Percentiles rank a stretch among this genome's conserved stretches.
These are phyloP conservation scores for Collybia sordida DNA, from an alignment of 768 basidiomycete genomes.

Conservation along the genomic window DNA sequence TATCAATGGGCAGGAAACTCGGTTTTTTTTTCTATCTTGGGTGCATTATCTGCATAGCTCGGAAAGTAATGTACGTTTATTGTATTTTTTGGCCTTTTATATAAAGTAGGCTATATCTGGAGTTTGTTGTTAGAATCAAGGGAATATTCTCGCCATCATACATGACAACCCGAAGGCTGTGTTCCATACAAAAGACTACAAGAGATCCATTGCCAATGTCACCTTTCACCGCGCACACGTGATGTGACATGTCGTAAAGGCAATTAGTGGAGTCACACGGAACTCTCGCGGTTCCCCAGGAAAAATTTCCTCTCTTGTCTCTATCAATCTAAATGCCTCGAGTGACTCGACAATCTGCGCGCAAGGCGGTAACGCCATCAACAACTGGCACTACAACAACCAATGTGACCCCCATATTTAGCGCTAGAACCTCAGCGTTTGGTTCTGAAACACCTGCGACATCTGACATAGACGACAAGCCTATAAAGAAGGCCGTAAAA, in stretches of 20 bases:
- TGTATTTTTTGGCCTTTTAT: too few relatives aligned
- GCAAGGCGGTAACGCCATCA: constrained; percentile 27
- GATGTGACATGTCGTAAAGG: constrained; percentile 25
- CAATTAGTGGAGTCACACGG: constrained; percentile 29
- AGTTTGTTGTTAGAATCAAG: too few relatives aligned
- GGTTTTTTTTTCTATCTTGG: too few relatives aligned
- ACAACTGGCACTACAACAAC: constrained; percentile 43
- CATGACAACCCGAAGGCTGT: too few relatives aligned
- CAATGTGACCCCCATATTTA: constrained; percentile 51
- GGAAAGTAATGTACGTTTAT: too few relatives aligned
- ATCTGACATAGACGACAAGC: constrained; percentile 36
- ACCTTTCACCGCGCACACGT: constrained; percentile 20
- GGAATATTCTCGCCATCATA: too few relatives aligned
- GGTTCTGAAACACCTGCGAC: constrained; percentile 53
- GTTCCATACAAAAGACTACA: too few relatives aligned
- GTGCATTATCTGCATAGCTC: too few relatives aligned
- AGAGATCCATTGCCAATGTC: too few relatives aligned
- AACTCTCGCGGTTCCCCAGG: constrained; percentile 9
- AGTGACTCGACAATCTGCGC: constrained; percentile 31
- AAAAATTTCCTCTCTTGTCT: constrained; percentile 19
- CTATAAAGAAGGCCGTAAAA: constrained; percentile 15
- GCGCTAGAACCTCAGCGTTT: constrained; percentile 41
- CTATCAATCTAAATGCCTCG: constrained; percentile 26
- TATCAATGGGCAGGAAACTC: too few relatives aligned
- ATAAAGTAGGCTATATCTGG: too few relatives aligned